Conservation (phyloP, 768 basidiomycete species). For the Peribolospora kevripleyi region DNA sequence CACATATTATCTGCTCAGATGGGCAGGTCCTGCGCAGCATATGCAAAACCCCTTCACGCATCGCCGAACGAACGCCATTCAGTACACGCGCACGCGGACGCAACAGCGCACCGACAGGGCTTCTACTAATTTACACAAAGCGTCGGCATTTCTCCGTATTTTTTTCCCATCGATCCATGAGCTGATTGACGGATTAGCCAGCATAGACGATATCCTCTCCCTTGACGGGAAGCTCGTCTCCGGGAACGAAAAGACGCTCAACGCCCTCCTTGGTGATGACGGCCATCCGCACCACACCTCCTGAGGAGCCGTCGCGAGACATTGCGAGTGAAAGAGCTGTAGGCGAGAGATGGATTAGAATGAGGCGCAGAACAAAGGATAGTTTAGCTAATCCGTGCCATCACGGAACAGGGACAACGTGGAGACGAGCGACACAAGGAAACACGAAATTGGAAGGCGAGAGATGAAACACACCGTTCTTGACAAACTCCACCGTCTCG, state of each 20-base stretch:
- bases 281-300: slow-evolving; percentile 90
- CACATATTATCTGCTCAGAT: too few species aligned
- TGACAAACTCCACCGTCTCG: slow-evolving; percentile 79
- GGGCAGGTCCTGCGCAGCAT: too few species aligned
- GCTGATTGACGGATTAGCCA: not conserved
- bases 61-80: too few species aligned
- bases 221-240: slow-evolving; percentile 44
- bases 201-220: not conserved
- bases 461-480: slow-evolving; percentile 49
- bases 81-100: too few species aligned
- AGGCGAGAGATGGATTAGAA: not conserved
- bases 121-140: too few species aligned
- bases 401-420: too few species aligned
- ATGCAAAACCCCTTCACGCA: too few species aligned
- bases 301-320: slow-evolving; percentile 93
- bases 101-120: too few species aligned
- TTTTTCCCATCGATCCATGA: too few species aligned
- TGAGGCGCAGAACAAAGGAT: not conserved
- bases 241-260: slow-evolving; percentile 77
- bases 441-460: not conserved
- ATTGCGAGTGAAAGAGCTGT: slow-evolving; percentile 80
- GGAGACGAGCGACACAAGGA: not conserved
- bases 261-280: slow-evolving; percentile 83
- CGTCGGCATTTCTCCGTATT: too few species aligned
- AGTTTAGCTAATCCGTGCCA: not conserved